Evolutionary conservation across 2,329 filamentous ascomycete genomes (phyloP).

Genomic region (Tympanopsis confertula): DNA sequence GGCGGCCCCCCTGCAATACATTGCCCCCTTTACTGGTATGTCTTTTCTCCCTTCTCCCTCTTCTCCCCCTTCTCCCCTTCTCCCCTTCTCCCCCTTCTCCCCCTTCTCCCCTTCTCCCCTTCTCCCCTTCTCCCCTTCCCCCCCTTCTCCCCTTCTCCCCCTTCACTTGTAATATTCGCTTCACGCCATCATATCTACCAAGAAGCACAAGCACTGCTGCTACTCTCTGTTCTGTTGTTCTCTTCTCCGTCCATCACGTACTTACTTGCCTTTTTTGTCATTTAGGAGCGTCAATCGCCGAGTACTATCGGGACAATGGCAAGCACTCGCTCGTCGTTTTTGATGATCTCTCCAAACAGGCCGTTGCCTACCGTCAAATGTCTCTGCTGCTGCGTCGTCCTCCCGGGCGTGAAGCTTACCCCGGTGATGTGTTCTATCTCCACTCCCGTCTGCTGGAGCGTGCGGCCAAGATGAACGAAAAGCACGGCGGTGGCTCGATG

Average conservation of each 20-base stretch:
- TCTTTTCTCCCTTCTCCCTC: constrained; percentile 7
- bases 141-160: constrained; percentile 3
- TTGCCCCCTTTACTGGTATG: constrained; percentile 79
- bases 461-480: constrained; percentile 97
- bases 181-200: no score
- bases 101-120: constrained; percentile 8
- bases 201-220: no score
- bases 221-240: constrained; percentile 1
- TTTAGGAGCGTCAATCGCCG: constrained; percentile 34
- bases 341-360: constrained; percentile 96
- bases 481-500: constrained; percentile 87
- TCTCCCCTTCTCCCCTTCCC: constrained; percentile 6
- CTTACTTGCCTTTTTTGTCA: constrained; percentile 2
- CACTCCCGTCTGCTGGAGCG: constrained; percentile 98
- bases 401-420: constrained; percentile 97
- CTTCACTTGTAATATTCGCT: no score
- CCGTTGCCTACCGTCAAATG: constrained; percentile 97
- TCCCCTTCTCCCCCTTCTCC: constrained; percentile 4
- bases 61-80: constrained; percentile 2
- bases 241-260: neutral
- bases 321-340: constrained; percentile 84
- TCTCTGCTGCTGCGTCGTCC: constrained; percentile 94
- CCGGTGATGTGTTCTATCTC: constrained; percentile 98
- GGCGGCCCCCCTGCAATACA: constrained; percentile 86
- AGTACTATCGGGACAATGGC: constrained; percentile 73